Base-by-base conservation (phyloP, 345 rosid genomes). In the Punica granatum region DNA sequence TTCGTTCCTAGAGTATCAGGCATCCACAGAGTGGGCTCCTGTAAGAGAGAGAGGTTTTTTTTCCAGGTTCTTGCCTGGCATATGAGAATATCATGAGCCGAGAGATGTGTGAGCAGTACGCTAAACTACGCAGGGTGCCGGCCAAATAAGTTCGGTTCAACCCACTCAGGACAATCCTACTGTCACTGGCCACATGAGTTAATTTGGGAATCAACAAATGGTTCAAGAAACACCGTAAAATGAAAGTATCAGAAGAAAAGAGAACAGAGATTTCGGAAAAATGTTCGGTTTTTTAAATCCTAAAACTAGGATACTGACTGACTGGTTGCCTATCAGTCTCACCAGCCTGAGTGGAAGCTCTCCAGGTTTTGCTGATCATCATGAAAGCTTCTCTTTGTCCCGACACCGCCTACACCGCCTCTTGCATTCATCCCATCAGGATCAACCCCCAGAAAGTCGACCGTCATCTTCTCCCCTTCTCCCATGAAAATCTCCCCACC, bases 371-470 rank as follows among this genome's bases (percentile, higher is more conserved):
- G 77, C 30, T 66, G 76, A 15, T 42, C 61, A 48, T 69, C 69
- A 13, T 73, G 46, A 66, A 75, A 73, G 23, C 72, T 76, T 26
- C 74, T 49, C 48, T 67, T 75, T 32, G 63, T 61, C n/a, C 63
- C 35, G 58, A 56, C 69, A 21, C 63, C 67, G 18, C 67, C 77
- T 8, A 42, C 60, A 66, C 70, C 75, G 67, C 74, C 63, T 60
- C 75, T 75, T 30, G 49, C 68, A 15, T 76, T 73, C 42, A 28
- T 54, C 37, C 70, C 77, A 11, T 67, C 63, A 13, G 78, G 80
- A 66, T 86, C 84, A 64, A 80, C 77, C 34, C 84, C 88, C 13
- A 86, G 69, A 76, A 84, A 82, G 69, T 84, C 88, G 36, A 84
- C 70, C 0, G 86, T 82, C 77, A 71, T 67, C 69, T 77, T 84